Base-by-base conservation (phyloP, 2,329 filamentous ascomycete species). In the Arthrinium phaeospermum region DNA sequence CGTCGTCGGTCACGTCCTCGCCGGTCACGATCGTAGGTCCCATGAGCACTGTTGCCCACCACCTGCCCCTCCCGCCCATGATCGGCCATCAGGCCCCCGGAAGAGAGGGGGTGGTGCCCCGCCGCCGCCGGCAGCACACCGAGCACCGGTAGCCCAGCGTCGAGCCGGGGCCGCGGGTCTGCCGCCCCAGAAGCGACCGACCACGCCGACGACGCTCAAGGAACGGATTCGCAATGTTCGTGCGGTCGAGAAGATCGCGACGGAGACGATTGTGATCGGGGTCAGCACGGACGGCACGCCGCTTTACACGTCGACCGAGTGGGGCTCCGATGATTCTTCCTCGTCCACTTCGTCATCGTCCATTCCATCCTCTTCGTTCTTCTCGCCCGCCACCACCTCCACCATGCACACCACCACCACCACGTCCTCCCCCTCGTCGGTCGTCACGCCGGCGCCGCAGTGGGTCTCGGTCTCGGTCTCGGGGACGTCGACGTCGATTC, bases 401-500 rank as follows among this genome's bases (percentile, higher is more conserved):
- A 67, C 30, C 16, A 13, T 22, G 30, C 16, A 22, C 5, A 37
- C 30, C 27, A 3, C 30, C 45, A 22, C 24, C 19, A 16, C 34
- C 4, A 27, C 64, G 64, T 46, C 68, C 30, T 24, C 67, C 4
- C 16, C 27, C 46, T 16, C 67, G 8, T 27, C n/a, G 68, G 47
- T n/a, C 8, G 22, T 51, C 37, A 44, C 37, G 37, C 37, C 57
- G 8, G 16, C 57, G 57, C 57, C 57, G 57, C 57, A 34, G 30
- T n/a, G 27, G 27, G 22, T 41, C 57, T n/a, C 30, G 44, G 41
- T 68, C 41, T 51, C 73, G 16, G 37, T 8, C 37, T 41, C 37
- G 37, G 37, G 37, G 37, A 51, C 75, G 16, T 73, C 71, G 19
- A 70, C 74, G 24, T 70, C 77, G 8, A 70, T 78, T 53, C 70